Conservation (phyloP, 2,329 filamentous ascomycete species). For the Fusarium liriodendri region DNA sequence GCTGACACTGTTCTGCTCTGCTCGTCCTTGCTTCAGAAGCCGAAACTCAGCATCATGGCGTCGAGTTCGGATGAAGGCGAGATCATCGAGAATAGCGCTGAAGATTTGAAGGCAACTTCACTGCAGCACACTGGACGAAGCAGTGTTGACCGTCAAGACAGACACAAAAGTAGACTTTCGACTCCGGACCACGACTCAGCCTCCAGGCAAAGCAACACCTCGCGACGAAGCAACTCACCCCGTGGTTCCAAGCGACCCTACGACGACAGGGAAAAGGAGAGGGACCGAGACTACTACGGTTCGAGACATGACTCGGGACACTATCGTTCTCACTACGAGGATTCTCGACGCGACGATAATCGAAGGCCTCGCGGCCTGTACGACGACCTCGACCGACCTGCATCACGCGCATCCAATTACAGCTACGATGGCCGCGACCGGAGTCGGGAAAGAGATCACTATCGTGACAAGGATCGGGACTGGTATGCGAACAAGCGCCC, state of each 20-base stretch:
- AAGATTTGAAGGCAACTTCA: conserved; percentile 86
- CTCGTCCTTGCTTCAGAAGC: conserved; percentile 28
- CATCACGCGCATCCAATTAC: conserved; percentile 54
- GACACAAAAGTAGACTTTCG: conserved; percentile 73
- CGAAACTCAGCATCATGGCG: conserved; percentile 46
- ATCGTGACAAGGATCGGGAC: conserved; percentile 58
- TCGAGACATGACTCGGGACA: conserved; percentile 67
- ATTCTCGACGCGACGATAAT: conserved; percentile 59
- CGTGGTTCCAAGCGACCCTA: conserved; percentile 75
- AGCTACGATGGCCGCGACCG: conserved; percentile 63
- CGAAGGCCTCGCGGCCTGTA: conserved; percentile 62
- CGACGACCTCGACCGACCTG: conserved; percentile 67
- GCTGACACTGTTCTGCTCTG: conserved; percentile 51
- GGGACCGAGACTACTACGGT: conserved; percentile 59
- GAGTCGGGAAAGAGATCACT: conserved; percentile 44
- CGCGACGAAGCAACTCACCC: conserved; percentile 68
- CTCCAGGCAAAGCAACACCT: conserved; percentile 55
- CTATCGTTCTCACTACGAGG: conserved; percentile 73
- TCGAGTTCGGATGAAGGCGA: conserved; percentile 87
- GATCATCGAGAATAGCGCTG: conserved; percentile 79
- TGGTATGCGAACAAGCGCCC: conserved; percentile 64
- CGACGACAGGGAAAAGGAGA: conserved; percentile 66
- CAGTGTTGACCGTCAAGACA: conserved; percentile 93
- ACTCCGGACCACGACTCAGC: conserved; percentile 65
- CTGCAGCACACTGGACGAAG: conserved; percentile 79